These are phyloP conservation scores for Penicillium crystallinum DNA, from an alignment of 495 filamentous ascomycete species.

Conservation along the genomic window DNA sequence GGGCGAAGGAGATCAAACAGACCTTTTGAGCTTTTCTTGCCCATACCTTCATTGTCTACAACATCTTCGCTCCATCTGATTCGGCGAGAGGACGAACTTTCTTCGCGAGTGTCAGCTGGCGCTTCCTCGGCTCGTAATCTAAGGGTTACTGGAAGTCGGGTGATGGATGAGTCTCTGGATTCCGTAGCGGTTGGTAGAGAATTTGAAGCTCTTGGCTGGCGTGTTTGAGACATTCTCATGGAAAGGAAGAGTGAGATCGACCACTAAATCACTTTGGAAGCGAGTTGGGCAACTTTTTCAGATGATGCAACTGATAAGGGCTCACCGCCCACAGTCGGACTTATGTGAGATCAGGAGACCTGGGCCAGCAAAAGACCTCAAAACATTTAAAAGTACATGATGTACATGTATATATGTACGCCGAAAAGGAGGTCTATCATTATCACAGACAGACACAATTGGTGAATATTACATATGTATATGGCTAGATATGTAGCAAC, in stretches of 20 bases:
- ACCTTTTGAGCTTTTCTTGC: slow-evolving; percentile 94
- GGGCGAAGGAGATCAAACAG: slow-evolving; percentile 7
- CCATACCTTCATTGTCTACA: slow-evolving; percentile 93
- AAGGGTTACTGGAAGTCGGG: slow-evolving; percentile 25
- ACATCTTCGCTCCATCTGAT: slow-evolving; percentile 94
- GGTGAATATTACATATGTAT: not conserved
- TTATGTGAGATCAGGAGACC: not conserved
- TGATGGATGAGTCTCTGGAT: slow-evolving; percentile 11
- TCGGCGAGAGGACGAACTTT: slow-evolving; percentile 32
- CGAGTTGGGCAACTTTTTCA: not conserved
- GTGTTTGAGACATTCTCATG: slow-evolving; percentile 29
- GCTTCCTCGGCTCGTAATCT: slow-evolving; percentile 35
- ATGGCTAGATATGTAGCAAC: too few relatives aligned
- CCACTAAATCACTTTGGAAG: not conserved
- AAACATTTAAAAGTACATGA: not conserved
- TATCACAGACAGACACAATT: not conserved
- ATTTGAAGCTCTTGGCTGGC: slow-evolving; percentile 15
- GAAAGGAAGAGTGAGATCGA: not conserved
- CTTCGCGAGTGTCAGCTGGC: slow-evolving; percentile 2
- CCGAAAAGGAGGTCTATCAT: not conserved
- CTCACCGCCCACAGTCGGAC: slow-evolving; percentile 5
- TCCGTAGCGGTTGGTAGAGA: slow-evolving; percentile 18
- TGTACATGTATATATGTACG: not conserved
- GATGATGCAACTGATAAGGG: slow-evolving; percentile 7
- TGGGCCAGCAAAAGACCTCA: not conserved